Percentiles rank a stretch among this genome's conserved stretches.
Evolutionary conservation across 495 filamentous ascomycete species (phyloP).

Genomic region (Umbilicaria muhlenbergii): DNA sequence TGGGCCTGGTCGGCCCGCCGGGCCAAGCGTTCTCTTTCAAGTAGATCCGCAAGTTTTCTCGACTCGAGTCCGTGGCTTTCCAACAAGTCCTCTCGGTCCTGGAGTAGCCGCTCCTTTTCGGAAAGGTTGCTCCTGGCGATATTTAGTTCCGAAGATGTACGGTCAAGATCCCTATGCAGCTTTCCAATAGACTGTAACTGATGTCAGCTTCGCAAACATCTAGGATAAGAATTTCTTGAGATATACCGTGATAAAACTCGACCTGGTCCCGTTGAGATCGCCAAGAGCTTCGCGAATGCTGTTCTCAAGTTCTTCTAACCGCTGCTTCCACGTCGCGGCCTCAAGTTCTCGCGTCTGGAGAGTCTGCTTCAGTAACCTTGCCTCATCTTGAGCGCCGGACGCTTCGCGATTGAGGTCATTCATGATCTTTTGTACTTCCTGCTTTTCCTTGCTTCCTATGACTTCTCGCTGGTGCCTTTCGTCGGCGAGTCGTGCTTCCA

Average conservation of each 20-base stretch:
- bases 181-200: constrained; percentile 56
- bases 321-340: constrained; percentile 74
- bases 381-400: constrained; percentile 73
- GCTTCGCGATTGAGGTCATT: constrained; percentile 74
- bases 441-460: constrained; percentile 71
- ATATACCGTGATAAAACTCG: constrained; percentile 61
- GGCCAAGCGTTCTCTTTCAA: constrained; percentile 79
- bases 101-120: constrained; percentile 79
- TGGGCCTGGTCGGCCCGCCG: constrained; percentile 72
- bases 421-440: constrained; percentile 67
- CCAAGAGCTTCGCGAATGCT: constrained; percentile 71
- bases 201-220: constrained; percentile 14
- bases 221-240: not conserved
- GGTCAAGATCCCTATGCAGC: constrained; percentile 75
- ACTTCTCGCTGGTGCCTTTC: constrained; percentile 80
- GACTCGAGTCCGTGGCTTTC: constrained; percentile 79
- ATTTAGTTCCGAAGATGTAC: constrained; percentile 67
- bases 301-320: constrained; percentile 75
- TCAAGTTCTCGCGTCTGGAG: constrained; percentile 78
- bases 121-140: constrained; percentile 53
- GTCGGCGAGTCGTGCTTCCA: constrained; percentile 59
- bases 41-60: constrained; percentile 66
- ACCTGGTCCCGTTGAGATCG: constrained; percentile 74
- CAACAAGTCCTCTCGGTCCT: constrained; percentile 80
- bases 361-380: constrained; percentile 60